phyloP scores from a whole-genome alignment of 306 rosid genomes.

The Begonia loranthoides region DNA sequence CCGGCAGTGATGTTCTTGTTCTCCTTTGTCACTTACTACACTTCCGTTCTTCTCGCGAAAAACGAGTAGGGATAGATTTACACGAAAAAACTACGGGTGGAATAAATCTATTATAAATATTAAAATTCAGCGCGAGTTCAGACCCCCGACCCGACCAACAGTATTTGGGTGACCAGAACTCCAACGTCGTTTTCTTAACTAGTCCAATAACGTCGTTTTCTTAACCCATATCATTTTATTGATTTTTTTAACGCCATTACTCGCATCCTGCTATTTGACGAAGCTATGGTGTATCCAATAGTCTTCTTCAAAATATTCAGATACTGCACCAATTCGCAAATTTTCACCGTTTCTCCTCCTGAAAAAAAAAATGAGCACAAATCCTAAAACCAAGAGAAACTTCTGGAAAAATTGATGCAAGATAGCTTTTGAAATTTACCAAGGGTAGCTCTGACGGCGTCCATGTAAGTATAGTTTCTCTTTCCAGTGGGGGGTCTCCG shows the following conservation, averaged over 20 bases:
- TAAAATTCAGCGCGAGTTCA: too few relatives aligned
- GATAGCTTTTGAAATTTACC: slow-evolving; percentile 16
- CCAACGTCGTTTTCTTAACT: too few relatives aligned
- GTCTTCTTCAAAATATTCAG: slow-evolving; percentile 45
- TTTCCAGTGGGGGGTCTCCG: slow-evolving; percentile 34
- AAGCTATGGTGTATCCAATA: slow-evolving; percentile 59
- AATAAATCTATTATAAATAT: too few relatives aligned
- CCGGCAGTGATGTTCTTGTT: slow-evolving; percentile 38
- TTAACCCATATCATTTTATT: background rate
- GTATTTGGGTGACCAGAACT: too few relatives aligned
- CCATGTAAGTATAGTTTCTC: slow-evolving; percentile 69
- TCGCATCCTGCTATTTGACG: slow-evolving; percentile 56
- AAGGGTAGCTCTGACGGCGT: slow-evolving; percentile 36
- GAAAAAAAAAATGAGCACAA: background rate
- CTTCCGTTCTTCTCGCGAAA: slow-evolving; percentile 49
- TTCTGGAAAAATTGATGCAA: too few relatives aligned
- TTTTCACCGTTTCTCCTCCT: slow-evolving; percentile 47
- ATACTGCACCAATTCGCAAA: slow-evolving; percentile 61
- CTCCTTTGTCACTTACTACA: slow-evolving; percentile 45
- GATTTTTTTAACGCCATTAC: background rate
- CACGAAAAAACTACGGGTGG: too few relatives aligned
- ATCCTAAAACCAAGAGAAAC: background rate
- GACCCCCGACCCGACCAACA: too few relatives aligned
- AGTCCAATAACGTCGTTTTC: too few relatives aligned
- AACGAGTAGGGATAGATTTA: too few relatives aligned